Evolutionary conservation across 2,329 filamentous ascomycete genomes (phyloP).

Genomic region (Sporothrix variecibatus): DNA sequence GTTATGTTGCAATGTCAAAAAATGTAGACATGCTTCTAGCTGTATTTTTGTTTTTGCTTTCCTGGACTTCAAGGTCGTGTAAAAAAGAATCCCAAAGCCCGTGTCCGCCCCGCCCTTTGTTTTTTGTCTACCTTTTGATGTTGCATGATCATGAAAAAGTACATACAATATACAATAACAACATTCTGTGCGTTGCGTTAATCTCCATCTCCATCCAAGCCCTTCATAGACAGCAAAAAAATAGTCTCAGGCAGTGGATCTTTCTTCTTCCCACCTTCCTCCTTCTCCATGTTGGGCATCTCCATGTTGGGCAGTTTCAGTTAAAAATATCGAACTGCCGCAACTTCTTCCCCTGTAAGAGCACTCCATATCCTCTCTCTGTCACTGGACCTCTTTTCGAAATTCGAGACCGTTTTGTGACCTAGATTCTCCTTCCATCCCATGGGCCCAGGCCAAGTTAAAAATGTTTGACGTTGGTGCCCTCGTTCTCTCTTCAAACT

Average conservation of each 20-base stretch:
- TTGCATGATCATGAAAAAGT: not conserved
- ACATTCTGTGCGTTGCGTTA: not conserved
- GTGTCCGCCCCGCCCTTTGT: not conserved
- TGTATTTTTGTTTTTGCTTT: not conserved
- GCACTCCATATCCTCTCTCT: not conserved
- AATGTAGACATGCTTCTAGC: not conserved
- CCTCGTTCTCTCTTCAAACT: not conserved
- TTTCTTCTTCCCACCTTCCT: too few species aligned
- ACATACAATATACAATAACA: conserved; percentile 1
- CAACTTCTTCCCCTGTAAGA: not conserved
- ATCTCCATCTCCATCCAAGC: not conserved
- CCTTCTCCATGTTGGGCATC: too few species aligned
- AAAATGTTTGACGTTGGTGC: conserved; percentile 2
- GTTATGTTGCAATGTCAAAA: not conserved
- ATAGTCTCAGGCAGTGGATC: conserved; percentile 4
- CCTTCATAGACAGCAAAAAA: conserved; percentile 5
- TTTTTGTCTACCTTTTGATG: not conserved
- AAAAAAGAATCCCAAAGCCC: not conserved
- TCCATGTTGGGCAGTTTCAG: conserved; percentile 17
- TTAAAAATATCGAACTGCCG: conserved; percentile 26
- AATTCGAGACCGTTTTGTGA: not conserved
- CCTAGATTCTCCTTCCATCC: not conserved
- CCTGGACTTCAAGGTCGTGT: not conserved
- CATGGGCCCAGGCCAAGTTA: conserved; percentile 2
- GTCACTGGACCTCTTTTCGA: not conserved